phyloP scores from a whole-genome alignment of 2,329 filamentous ascomycete species.

The Epichloe hybrida region DNA sequence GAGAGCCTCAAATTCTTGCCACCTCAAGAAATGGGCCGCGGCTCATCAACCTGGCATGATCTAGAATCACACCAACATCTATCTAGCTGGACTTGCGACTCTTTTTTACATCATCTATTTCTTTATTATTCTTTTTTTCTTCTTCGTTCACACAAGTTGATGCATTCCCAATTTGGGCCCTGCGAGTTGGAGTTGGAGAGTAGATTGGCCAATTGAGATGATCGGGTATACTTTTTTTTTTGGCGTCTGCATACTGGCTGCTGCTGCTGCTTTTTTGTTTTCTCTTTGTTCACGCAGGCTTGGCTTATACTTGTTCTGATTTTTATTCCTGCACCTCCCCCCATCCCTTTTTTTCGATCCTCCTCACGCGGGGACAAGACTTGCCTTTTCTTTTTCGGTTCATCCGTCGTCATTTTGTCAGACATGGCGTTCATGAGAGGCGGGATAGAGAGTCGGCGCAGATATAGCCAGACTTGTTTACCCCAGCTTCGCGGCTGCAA shows the following conservation, averaged over 20 bases:
- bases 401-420: slow-evolving; percentile 1
- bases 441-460: neutral
- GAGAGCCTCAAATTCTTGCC: neutral
- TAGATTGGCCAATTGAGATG: slow-evolving; percentile 1
- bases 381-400: neutral
- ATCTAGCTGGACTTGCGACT: neutral
- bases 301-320: neutral
- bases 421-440: slow-evolving; percentile 2
- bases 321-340: neutral
- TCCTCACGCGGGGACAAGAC: neutral
- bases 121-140: neutral
- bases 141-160: neutral
- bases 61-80: neutral
- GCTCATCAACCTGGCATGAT: no score
- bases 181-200: slow-evolving; percentile 5
- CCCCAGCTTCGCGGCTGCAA: neutral
- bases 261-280: neutral
- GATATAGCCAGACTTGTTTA: neutral
- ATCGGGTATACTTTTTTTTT: slow-evolving; percentile 5
- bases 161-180: neutral
- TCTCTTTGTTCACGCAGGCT: neutral
- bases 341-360: neutral
- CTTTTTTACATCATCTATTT: neutral
- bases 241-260: slow-evolving; percentile 8
- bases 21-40: neutral